These are phyloP conservation scores for Trichoderma asperellum DNA, from an alignment of 2,329 filamentous ascomycete species.

Conservation along the genomic window DNA sequence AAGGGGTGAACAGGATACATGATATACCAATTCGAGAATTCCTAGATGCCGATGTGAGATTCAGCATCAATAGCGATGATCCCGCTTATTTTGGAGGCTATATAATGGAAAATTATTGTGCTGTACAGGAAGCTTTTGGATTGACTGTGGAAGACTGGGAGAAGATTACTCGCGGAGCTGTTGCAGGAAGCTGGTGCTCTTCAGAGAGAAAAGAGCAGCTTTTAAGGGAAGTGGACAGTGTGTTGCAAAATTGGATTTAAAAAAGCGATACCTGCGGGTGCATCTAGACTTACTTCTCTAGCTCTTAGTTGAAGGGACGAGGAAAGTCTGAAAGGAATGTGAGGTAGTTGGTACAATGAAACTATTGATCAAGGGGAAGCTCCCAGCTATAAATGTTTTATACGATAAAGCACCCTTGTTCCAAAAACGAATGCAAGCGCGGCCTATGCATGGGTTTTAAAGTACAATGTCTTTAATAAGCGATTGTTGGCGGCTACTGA, in stretches of 20 bases:
- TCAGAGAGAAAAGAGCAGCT: constrained; percentile 65
- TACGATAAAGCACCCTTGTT: too few species aligned
- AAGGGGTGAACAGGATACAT: constrained; percentile 35
- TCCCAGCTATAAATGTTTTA: not conserved
- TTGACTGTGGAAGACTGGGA: constrained; percentile 69
- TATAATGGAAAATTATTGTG: constrained; percentile 72
- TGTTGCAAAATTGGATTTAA: constrained; percentile 30
- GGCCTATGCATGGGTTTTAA: not conserved
- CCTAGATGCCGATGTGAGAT: constrained; percentile 65
- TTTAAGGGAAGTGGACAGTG: constrained; percentile 47
- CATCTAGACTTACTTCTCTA: too few species aligned
- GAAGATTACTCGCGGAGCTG: constrained; percentile 62
- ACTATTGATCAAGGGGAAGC: not conserved
- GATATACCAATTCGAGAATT: constrained; percentile 63
- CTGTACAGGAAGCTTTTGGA: constrained; percentile 72
- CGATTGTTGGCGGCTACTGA: too few species aligned
- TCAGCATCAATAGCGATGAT: constrained; percentile 76
- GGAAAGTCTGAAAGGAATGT: not conserved
- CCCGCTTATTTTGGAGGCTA: constrained; percentile 78
- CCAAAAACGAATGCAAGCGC: not conserved
- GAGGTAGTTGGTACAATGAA: not conserved
- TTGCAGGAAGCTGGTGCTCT: constrained; percentile 72
- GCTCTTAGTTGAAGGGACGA: not conserved
- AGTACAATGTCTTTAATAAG: too few species aligned
- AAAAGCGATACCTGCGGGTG: too few species aligned